Conservation (phyloP, 2,329 filamentous ascomycete genomes). For the Fusarium anguioides region DNA sequence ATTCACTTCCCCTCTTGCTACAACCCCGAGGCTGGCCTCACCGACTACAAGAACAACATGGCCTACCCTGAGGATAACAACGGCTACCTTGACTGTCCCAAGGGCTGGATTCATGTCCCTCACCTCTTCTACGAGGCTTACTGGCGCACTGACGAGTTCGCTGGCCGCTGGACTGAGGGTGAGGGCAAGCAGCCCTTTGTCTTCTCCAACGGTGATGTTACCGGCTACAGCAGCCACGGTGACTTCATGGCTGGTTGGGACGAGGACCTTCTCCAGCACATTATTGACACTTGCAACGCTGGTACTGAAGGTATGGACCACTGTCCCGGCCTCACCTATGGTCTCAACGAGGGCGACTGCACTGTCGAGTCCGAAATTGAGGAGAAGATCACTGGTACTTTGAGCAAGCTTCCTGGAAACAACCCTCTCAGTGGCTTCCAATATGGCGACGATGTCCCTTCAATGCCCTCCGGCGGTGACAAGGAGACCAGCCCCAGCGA, state of each 20-base stretch:
- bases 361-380: constrained; percentile 60
- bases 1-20: constrained; percentile 81
- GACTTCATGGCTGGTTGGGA: constrained; percentile 83
- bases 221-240: constrained; percentile 76
- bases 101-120: constrained; percentile 65
- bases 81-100: constrained; percentile 65
- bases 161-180: constrained; percentile 64
- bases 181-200: constrained; percentile 72
- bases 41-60: constrained; percentile 73
- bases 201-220: constrained; percentile 74
- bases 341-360: constrained; percentile 64
- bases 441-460: constrained; percentile 50
- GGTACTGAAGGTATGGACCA: constrained; percentile 69
- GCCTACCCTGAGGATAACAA: constrained; percentile 65
- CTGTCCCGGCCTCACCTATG: constrained; percentile 68
- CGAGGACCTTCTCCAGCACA: constrained; percentile 69
- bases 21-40: constrained; percentile 70
- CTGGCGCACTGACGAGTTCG: constrained; percentile 67
- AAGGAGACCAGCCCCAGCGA: constrained; percentile 15
- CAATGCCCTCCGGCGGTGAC: constrained; percentile 20
- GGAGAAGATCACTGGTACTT: constrained; percentile 56
- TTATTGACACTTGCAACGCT: constrained; percentile 74
- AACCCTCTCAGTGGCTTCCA: constrained; percentile 65
- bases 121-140: constrained; percentile 70
- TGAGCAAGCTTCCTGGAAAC: constrained; percentile 65